Evolutionary conservation across 2,329 filamentous ascomycete genomes (phyloP).

Genomic region (Colletotrichum phormii): DNA sequence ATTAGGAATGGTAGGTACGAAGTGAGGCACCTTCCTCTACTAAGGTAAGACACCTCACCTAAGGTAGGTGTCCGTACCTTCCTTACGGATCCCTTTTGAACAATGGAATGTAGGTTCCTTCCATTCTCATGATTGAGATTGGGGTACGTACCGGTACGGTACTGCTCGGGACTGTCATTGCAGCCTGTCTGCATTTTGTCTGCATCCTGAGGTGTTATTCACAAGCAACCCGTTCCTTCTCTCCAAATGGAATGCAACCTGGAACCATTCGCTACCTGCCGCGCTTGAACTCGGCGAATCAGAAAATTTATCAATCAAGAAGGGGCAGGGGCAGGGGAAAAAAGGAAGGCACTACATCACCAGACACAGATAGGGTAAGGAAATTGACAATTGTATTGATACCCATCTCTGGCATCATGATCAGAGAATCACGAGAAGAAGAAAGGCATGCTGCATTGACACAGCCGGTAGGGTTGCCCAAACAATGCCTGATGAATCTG

Average conservation of each 20-base stretch:
- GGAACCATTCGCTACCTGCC: background rate
- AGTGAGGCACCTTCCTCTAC: background rate
- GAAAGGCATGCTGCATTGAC: background rate
- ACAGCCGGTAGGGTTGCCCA: background rate
- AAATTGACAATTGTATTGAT: background rate
- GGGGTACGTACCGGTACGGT: background rate
- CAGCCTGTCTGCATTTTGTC: background rate
- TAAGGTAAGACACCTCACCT: background rate
- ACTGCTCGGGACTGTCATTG: background rate
- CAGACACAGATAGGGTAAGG: background rate
- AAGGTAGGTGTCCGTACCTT: background rate
- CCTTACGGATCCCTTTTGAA: too few relatives aligned
- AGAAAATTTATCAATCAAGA: background rate
- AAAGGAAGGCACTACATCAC: background rate
- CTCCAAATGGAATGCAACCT: background rate
- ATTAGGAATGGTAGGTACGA: background rate
- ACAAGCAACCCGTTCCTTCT: constrained; percentile 1
- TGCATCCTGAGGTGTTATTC: background rate
- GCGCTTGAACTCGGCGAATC: background rate
- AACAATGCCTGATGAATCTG: background rate
- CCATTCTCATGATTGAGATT: background rate
- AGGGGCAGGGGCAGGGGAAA: background rate
- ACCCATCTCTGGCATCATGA: background rate
- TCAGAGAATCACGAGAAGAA: background rate
- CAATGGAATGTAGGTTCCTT: background rate